phyloP scores from a whole-genome alignment of 148 eudicot genomes.

The Rheum nobile region DNA sequence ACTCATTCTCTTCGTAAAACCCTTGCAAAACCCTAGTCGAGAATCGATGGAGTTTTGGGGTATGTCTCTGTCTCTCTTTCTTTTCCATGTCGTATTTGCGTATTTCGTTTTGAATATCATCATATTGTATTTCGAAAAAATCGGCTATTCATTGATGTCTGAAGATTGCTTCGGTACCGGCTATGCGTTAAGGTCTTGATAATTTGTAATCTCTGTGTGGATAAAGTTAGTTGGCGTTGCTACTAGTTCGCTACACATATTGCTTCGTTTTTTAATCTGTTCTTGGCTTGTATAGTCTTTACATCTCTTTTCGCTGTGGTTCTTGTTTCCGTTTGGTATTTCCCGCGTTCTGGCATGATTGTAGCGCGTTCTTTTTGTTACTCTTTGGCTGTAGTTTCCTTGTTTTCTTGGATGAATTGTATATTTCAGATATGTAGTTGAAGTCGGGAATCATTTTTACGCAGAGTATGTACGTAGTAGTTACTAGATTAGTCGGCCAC shows the following conservation, averaged over 20 bases:
- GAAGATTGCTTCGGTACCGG: not conserved
- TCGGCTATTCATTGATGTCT: not conserved
- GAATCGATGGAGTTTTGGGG: slow-evolving; percentile 50
- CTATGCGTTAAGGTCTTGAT: not conserved
- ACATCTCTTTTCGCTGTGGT: not conserved
- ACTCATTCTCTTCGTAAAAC: slow-evolving; percentile 5
- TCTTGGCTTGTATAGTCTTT: not conserved
- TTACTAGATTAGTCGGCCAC: too few relatives aligned
- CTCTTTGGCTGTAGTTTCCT: too few relatives aligned
- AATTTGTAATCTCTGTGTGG: not conserved
- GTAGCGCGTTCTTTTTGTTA: too few relatives aligned
- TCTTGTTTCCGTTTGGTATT: not conserved
- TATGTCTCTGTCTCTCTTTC: slow-evolving; percentile 6
- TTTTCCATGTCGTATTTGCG: not conserved
- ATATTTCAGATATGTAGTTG: too few relatives aligned
- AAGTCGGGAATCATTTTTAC: too few relatives aligned
- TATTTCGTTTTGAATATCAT: not conserved
- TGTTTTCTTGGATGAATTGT: too few relatives aligned
- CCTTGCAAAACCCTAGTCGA: slow-evolving; percentile 12
- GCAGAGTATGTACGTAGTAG: too few relatives aligned
- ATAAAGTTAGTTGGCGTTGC: not conserved
- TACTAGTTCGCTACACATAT: not conserved
- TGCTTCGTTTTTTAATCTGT: not conserved
- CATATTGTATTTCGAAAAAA: not conserved
- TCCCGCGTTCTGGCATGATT: not conserved